A percentile compares a stretch with the other conserved stretches of the same genome.
These are phyloP conservation scores for Pyrrhoderma lamaoense DNA, from an alignment of 1,284 basidiomycete genomes.

Conservation along the genomic window DNA sequence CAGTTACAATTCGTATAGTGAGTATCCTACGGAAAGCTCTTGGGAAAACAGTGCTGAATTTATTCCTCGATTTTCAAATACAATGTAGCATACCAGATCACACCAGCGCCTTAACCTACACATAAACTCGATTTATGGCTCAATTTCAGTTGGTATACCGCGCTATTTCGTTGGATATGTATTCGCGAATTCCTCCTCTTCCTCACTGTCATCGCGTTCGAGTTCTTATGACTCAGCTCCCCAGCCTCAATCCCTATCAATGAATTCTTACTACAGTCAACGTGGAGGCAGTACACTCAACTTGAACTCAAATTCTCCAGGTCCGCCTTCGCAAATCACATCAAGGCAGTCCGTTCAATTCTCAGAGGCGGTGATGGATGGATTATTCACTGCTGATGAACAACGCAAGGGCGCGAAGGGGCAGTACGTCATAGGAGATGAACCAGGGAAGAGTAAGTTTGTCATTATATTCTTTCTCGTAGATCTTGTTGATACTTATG, in stretches of 20 bases:
- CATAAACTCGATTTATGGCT: constrained; percentile 5
- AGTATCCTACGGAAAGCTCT: too few species aligned
- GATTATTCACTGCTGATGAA: constrained; percentile 2
- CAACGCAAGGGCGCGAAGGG: constrained; percentile 6
- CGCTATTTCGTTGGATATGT: constrained; percentile 11
- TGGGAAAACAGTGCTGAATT: too few species aligned
- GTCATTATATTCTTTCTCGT: not conserved
- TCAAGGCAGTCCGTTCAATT: constrained; percentile 8
- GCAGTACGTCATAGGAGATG: constrained; percentile 8
- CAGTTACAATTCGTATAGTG: constrained; percentile 10
- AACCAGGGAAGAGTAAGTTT: constrained; percentile 1
- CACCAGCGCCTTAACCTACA: constrained; percentile 15
- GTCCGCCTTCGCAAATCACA: not conserved
- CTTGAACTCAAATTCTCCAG: too few species aligned
- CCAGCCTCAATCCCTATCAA: too few species aligned
- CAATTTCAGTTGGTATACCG: constrained; percentile 12
- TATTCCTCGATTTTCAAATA: too few species aligned
- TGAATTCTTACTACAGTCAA: too few species aligned
- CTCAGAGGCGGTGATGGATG: constrained; percentile 7
- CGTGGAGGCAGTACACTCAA: too few species aligned
- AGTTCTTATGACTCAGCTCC: not conserved
- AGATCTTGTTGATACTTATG: too few species aligned
- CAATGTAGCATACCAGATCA: constrained; percentile 7
- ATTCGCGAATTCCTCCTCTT: not conserved
- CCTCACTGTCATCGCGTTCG: not conserved